A percentile compares a stretch with the other conserved stretches of the same genome.
Conservation (phyloP, 139 green algal species). For the Pseudopediastrum boryanum region DNA sequence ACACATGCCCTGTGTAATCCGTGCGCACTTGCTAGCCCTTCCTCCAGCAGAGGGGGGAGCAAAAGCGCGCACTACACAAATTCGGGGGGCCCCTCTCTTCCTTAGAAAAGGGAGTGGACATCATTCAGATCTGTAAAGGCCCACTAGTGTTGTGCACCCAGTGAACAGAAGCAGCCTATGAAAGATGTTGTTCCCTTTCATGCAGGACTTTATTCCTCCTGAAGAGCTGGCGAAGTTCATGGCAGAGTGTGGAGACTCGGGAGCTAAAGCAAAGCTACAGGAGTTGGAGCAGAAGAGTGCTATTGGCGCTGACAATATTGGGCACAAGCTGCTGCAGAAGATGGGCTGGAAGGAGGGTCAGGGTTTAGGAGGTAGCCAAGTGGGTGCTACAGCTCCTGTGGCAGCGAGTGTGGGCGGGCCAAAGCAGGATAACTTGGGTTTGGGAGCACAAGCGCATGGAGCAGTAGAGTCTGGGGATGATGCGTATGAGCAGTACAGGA, state of each 20-base stretch:
- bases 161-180: no score
- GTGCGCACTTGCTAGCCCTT: no score
- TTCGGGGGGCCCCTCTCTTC: no score
- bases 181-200: no score
- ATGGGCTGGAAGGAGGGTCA: conserved; percentile 84
- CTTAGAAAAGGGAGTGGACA: no score
- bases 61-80: no score
- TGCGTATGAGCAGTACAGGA: conserved; percentile 62
- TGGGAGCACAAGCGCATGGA: conserved; percentile 53
- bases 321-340: conserved; percentile 79
- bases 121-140: no score
- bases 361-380: conserved; percentile 51
- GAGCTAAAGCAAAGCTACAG: no score
- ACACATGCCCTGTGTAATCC: no score
- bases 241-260: conserved; percentile 55
- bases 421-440: conserved; percentile 28
- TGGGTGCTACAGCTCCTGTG: conserved; percentile 59
- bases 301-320: conserved; percentile 72
- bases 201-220: conserved; percentile 72
- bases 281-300: conserved; percentile 42
- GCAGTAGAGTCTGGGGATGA: conserved; percentile 62
- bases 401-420: conserved; percentile 26
- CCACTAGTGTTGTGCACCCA: no score
- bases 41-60: no score
- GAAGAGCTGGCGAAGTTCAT: conserved; percentile 78